These are phyloP conservation scores for Yarrowia sp. DNA, from an alignment of 805 yeast species.

Conservation along the genomic window DNA sequence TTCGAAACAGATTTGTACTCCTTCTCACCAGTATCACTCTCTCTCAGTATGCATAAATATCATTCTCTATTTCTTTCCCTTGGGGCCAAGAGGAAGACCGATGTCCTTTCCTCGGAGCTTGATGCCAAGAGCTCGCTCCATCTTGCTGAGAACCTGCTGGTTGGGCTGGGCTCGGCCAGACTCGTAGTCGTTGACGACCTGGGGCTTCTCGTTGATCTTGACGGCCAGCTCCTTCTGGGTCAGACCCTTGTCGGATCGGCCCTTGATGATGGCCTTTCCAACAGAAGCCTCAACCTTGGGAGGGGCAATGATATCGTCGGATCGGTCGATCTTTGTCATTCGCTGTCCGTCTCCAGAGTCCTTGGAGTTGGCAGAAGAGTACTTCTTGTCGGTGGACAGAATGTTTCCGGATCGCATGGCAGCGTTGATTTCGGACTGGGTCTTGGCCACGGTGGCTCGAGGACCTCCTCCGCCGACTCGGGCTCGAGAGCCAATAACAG, in stretches of 20 bases:
- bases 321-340: conserved; percentile 86
- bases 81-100: conserved; percentile 72
- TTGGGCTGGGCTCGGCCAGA: conserved; percentile 95
- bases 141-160: conserved; percentile 87
- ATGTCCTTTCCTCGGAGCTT: conserved; percentile 94
- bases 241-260: conserved; percentile 80
- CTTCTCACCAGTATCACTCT: too few relatives aligned
- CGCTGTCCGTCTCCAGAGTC: conserved; percentile 85
- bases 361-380: conserved; percentile 60
- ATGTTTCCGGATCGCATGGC: conserved; percentile 92
- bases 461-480: conserved; percentile 88
- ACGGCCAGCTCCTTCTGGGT: conserved; percentile 97
- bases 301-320: conserved; percentile 89
- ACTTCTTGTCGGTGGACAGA: conserved; percentile 89
- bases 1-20: too few relatives aligned
- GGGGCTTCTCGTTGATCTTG: conserved; percentile 92
- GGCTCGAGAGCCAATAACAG: conserved; percentile 84
- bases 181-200: conserved; percentile 92
- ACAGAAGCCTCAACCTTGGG: conserved; percentile 80
- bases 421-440: conserved; percentile 75
- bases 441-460: conserved; percentile 75
- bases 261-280: conserved; percentile 82
- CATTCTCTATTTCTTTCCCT: conserved; percentile 38
- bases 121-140: conserved; percentile 91
- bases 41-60: conserved; percentile 6